These are phyloP conservation scores for Saccharomycopsis malanga DNA, from an alignment of 805 yeast genomes.

Conservation along the genomic window DNA sequence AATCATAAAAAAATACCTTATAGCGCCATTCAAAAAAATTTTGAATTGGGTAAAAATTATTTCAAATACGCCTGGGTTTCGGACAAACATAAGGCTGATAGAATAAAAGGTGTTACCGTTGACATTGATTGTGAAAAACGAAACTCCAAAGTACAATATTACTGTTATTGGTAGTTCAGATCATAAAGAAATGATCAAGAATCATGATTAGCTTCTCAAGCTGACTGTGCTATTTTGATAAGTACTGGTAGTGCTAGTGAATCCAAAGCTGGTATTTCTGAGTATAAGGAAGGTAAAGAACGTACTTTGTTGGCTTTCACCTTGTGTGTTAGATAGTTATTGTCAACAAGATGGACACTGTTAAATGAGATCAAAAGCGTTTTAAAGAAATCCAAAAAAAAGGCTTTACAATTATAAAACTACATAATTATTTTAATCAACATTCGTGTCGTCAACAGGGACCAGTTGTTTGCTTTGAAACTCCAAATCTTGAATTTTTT, in stretches of 20 bases:
- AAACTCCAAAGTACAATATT: constrained; percentile 82
- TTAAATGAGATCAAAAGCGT: constrained; percentile 78
- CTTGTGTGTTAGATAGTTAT: constrained; percentile 87
- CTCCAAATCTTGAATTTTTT: constrained; percentile 10
- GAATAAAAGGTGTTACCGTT: constrained; percentile 95
- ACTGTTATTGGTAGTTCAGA: constrained; percentile 95
- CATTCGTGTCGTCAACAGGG: too few relatives aligned
- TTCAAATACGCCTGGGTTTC: constrained; percentile 97
- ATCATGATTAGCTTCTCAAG: constrained; percentile 92
- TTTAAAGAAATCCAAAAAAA: constrained; percentile 71
- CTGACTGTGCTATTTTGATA: constrained; percentile 85
- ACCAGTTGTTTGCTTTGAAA: not conserved
- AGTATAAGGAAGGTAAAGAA: constrained; percentile 94
- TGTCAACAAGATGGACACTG: constrained; percentile 93
- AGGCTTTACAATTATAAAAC: too few relatives aligned
- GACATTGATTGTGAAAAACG: constrained; percentile 93
- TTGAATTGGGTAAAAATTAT: constrained; percentile 95
- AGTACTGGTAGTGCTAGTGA: constrained; percentile 92
- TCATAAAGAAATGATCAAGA: constrained; percentile 94
- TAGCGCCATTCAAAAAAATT: too few relatives aligned
- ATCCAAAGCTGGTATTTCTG: constrained; percentile 91
- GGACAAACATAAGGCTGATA: constrained; percentile 92
- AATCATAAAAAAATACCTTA: too few relatives aligned
- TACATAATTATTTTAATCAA: too few relatives aligned
- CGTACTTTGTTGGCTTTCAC: constrained; percentile 88